phyloP scores from a whole-genome alignment of 2,329 filamentous ascomycete species.

The Cryphonectria naterciae region DNA sequence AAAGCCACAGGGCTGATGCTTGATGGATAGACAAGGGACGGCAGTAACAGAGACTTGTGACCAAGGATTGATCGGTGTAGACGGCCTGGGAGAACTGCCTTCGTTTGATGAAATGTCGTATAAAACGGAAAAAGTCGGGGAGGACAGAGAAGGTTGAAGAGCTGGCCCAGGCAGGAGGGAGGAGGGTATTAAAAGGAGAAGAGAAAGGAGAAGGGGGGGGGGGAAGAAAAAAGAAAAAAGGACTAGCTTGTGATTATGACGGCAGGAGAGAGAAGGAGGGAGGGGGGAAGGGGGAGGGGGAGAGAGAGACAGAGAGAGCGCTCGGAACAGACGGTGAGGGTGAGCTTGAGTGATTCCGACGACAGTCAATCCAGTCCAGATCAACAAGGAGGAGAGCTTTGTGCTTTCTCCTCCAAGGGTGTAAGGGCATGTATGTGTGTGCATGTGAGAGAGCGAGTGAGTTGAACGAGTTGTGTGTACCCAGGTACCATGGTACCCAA shows the following conservation, averaged over 20 bases:
- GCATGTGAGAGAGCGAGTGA: too few relatives aligned
- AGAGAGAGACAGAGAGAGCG: background rate
- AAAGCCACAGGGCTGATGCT: conserved; percentile 25
- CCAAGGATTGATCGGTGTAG: background rate
- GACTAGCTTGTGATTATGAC: conserved; percentile 8
- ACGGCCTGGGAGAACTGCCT: background rate
- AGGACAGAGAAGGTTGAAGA: background rate
- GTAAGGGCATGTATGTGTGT: too few relatives aligned
- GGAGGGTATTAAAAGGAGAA: background rate
- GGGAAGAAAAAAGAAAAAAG: background rate
- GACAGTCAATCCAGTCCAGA: background rate
- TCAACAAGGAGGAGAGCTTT: background rate
- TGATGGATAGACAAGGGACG: conserved; percentile 1
- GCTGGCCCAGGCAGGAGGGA: background rate
- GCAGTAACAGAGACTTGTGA: background rate
- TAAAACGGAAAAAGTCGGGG: background rate
- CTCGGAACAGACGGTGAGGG: conserved; percentile 11
- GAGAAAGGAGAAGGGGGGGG: too few relatives aligned
- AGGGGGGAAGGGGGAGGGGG: too few relatives aligned
- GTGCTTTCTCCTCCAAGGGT: background rate
- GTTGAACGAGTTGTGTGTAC: too few relatives aligned
- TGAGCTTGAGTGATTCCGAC: background rate
- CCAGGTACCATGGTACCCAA: background rate
- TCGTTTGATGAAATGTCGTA: too few relatives aligned
- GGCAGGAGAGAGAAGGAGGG: background rate